Evolutionary conservation across 768 basidiomycete species (phyloP).

Genomic region (Suillus brevipes): DNA sequence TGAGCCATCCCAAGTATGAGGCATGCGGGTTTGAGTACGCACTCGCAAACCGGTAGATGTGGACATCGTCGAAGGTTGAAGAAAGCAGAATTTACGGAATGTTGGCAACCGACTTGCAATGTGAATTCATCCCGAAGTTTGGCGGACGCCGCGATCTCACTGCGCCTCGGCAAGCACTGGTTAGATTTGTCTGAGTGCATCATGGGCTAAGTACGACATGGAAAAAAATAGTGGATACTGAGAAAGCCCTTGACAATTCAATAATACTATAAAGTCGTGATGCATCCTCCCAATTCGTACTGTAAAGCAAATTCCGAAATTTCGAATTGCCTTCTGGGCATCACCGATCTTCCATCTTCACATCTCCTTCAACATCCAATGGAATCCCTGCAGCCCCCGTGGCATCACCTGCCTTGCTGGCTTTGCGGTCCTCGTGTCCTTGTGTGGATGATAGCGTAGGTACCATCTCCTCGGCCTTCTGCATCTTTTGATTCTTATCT

Average conservation of each 20-base stretch:
- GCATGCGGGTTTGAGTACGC: conserved; percentile 27
- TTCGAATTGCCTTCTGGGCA: conserved; percentile 3
- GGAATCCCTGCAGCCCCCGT: conserved; percentile 17
- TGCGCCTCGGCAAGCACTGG: not conserved
- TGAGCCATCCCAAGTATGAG: conserved; percentile 12
- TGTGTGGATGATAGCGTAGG: conserved; percentile 15
- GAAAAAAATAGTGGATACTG: not conserved
- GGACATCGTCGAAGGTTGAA: conserved; percentile 24
- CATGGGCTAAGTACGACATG: not conserved
- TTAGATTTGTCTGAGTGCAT: not conserved
- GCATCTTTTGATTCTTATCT: conserved; percentile 31
- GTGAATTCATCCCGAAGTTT: conserved; percentile 5
- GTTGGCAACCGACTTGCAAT: conserved; percentile 3
- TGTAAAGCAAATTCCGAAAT: not conserved
- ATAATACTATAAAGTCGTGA: not conserved
- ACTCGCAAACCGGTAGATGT: conserved; percentile 45
- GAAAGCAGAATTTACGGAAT: conserved; percentile 7
- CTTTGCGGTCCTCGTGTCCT: conserved; percentile 32
- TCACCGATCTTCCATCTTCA: conserved; percentile 49
- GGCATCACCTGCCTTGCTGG: conserved; percentile 23
- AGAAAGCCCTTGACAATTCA: not conserved
- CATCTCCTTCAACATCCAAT: conserved; percentile 43
- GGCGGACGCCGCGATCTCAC: not conserved
- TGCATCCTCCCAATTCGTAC: conserved; percentile 3
- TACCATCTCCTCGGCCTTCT: conserved; percentile 25